These are phyloP conservation scores for Hypoxylon subgilvum DNA, from an alignment of 495 filamentous ascomycete species.

Conservation along the genomic window DNA sequence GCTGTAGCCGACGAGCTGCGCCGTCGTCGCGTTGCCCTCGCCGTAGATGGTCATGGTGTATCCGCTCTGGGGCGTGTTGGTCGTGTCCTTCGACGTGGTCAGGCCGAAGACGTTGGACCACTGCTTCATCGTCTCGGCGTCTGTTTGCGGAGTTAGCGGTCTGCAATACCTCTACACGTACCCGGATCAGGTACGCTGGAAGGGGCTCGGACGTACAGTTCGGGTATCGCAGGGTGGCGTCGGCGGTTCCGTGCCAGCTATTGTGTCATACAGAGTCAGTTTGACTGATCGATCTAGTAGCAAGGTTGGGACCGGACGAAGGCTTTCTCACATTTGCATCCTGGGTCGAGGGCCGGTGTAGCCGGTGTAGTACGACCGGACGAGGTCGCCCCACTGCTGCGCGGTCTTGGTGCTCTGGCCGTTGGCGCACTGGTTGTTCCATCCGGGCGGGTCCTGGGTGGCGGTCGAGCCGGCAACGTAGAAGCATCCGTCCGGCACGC, in stretches of 20 bases:
- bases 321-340: constrained; percentile 54
- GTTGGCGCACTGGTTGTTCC: constrained; percentile 55
- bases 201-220: constrained; percentile 41
- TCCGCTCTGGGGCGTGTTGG: constrained; percentile 53
- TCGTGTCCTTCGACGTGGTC: constrained; percentile 44
- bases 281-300: neutral
- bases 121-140: constrained; percentile 48
- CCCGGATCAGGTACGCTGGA: no score
- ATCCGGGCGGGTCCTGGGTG: constrained; percentile 54
- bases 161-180: no score
- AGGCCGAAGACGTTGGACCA: constrained; percentile 52
- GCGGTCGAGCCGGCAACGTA: constrained; percentile 49
- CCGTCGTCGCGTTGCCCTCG: constrained; percentile 48
- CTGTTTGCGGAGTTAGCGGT: constrained; percentile 25
- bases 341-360: constrained; percentile 55
- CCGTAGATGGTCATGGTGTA: constrained; percentile 65
- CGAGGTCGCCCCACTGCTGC: constrained; percentile 55
- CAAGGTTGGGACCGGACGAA: neutral
- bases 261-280: constrained; percentile 11
- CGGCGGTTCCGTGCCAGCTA: constrained; percentile 54
- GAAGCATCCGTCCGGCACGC: constrained; percentile 58
- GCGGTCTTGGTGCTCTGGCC: constrained; percentile 55
- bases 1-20: constrained; percentile 55
- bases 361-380: constrained; percentile 54
- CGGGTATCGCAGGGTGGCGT: constrained; percentile 50